Base-by-base conservation (phyloP, 1,139 yeast genomes). In the Blastobotrys aristatus region DNA sequence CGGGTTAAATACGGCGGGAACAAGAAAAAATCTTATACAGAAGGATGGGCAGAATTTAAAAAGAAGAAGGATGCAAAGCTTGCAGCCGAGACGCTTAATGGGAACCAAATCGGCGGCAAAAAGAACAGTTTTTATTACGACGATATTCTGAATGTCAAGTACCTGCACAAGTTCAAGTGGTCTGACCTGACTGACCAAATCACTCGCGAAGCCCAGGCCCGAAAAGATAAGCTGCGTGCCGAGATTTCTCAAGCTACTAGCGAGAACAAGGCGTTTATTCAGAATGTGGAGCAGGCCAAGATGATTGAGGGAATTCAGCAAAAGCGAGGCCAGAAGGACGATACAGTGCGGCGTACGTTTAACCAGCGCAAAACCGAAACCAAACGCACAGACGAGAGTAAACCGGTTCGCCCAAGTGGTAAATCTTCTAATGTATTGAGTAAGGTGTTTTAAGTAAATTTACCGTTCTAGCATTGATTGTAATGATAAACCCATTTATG, bases 31-130 rank as follows among this genome's bases (percentile, higher is more conserved):
- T 84, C 78, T 66, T 94, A 78, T 62, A 86, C 85, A 16, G 98
- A 94, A 71, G 99, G 98, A 6, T 92, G 99, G 99, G 94, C 87
- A 6, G 99, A 92, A 67, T 94, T 87, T 67, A 70, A 76, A 16
- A 78, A 80, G 60, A 92, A 92, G 63, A 77, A 76, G 57, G 86
- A 89, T 59, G 98, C 98, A 1, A 92, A 92, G 64, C 66, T 88
- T 27, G 90, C 96, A 53, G 96, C 95, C 4, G 73, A 74, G 6
- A 84, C 97, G 0, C 69, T 94, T 58, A 94, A 92, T 62, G 96
- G 96, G 10, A 85, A 87, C 60, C 86, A 75, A 16, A 70, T 92
- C 36, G 98, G 98, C 27, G 98, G 98, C 27, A 88, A 83, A 60
- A 92, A 92, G 67, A 84, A 94, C 1, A 79, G 84, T n/a, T 90